Evolutionary conservation across 495 filamentous ascomycete species (phyloP), one percentile per base, ranked within the genome.

Genomic region (Cercophora scortea): DNA sequence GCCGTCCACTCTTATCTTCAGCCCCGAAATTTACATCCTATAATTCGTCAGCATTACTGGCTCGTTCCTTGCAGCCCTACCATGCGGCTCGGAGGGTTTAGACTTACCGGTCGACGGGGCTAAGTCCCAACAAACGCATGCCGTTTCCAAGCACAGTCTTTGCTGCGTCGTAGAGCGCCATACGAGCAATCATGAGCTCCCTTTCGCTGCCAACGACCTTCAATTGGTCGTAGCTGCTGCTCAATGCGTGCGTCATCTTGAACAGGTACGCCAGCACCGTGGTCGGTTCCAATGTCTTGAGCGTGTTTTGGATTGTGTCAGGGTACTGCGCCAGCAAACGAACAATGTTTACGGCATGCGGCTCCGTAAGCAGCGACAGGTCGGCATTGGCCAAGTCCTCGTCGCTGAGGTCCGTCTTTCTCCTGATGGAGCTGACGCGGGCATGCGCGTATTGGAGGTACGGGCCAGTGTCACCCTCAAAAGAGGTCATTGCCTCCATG

Each of bases 171-270:
- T 94, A 95, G 50, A 95, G 71, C 3, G 89, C 88, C 79, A 92
- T 82, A 47, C 88, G 81, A 32, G 88, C 86, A 66, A 82, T 82
- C 74, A 85, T 87, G 36, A 88, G 59, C 61, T 84, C 84, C 13
- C 76, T 77, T 62, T 79, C 79, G 60, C 82, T 88, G 43, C 87
- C 87, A 11, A 92, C 78, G 19, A 95, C 85, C 62, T 86, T 79
- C 34, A 95, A 77, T 5, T 87, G 79, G 59, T 90, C 89, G 64
- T 93, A 95, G 65, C 84, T 86, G 38, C 83, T 87, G 73, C 86
- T 91, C 50, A 95, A 68, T 47, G 82, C 75, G 64, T 93, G 89
- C 1, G 88, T 94, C 85, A 95, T 86, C 70, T 83, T 85, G 76
- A 92, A 92, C 42, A 95, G 79, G 70, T 93, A 95, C 10, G 82